Evolutionary conservation across 1,284 basidiomycete genomes (phyloP).

Genomic region (Rhodofomes roseus): DNA sequence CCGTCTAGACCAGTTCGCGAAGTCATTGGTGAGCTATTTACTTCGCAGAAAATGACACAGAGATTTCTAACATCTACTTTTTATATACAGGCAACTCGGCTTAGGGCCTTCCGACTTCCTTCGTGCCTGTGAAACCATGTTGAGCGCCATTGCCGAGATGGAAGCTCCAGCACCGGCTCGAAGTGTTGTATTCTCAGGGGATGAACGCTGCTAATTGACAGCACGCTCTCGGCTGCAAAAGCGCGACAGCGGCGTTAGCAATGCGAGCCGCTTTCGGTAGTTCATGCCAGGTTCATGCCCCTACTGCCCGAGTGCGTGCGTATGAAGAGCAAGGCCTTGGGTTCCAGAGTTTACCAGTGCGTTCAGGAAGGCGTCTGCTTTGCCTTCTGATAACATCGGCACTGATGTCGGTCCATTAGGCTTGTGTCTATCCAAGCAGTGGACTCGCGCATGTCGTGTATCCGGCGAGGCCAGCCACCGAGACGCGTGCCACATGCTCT

Average conservation of each 20-base stretch:
- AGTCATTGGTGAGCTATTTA: too few relatives aligned
- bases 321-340: neutral
- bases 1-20: too few relatives aligned
- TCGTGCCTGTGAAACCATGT: too few relatives aligned
- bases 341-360: neutral
- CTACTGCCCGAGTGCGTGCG: neutral
- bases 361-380: neutral
- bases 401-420: neutral
- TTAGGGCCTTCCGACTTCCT: too few relatives aligned
- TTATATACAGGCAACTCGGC: too few relatives aligned
- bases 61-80: too few relatives aligned
- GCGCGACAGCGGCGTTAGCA: neutral
- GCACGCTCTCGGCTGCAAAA: neutral
- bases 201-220: neutral
- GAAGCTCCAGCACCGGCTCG: too few relatives aligned
- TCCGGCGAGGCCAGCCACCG: neutral
- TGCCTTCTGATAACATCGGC: neutral
- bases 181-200: too few relatives aligned
- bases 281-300: neutral
- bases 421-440: neutral
- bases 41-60: too few relatives aligned
- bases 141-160: too few relatives aligned
- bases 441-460: neutral
- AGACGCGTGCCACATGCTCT: neutral
- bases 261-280: neutral